phyloP scores from a whole-genome alignment of 2,329 filamentous ascomycete genomes.

The Falciphora oryzae region DNA sequence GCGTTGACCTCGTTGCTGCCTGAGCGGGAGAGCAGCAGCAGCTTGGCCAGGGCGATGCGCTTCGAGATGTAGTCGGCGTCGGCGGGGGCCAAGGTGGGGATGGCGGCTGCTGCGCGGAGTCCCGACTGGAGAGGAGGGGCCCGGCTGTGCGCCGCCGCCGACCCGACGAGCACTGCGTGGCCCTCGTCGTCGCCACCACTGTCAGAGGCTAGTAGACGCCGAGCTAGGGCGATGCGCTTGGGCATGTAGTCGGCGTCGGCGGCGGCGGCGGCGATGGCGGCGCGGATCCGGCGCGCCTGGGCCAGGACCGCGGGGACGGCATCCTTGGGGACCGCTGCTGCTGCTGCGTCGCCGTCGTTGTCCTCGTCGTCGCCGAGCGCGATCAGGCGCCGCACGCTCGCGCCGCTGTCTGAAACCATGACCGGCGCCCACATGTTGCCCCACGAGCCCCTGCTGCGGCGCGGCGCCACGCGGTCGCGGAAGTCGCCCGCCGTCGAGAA shows the following conservation, averaged over 20 bases:
- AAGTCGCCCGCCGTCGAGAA: background rate
- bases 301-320: too few species aligned
- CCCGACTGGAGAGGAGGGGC: too few species aligned
- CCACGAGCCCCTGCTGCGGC: background rate
- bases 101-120: too few species aligned
- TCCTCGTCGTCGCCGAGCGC: background rate
- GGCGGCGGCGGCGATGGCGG: background rate
- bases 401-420: background rate
- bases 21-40: too few species aligned
- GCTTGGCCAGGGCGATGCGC: too few species aligned
- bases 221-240: background rate
- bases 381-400: background rate
- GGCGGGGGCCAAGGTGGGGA: too few species aligned
- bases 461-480: too few species aligned
- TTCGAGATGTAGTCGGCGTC: too few species aligned
- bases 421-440: background rate
- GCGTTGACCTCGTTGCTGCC: background rate
- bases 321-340: background rate
- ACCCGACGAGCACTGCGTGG: too few species aligned
- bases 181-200: too few species aligned
- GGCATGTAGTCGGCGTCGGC: background rate
- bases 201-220: background rate
- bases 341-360: too few species aligned
- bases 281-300: background rate
- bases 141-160: too few species aligned